These are phyloP conservation scores for Pleoardoris graminearum DNA, from an alignment of 2,329 filamentous ascomycete species.

Conservation along the genomic window DNA sequence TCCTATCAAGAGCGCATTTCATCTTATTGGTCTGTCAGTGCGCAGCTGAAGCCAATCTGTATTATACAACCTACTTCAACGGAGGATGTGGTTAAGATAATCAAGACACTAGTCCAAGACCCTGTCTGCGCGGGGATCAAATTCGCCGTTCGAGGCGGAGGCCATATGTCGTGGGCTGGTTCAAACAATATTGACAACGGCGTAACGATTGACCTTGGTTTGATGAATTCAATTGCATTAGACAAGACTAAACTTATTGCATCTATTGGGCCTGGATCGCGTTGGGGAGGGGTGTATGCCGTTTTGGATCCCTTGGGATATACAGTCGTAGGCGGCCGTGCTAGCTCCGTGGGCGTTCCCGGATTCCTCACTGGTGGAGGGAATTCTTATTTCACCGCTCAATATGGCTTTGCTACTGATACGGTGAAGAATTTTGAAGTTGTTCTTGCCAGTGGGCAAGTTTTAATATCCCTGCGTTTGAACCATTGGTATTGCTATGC, in stretches of 20 bases:
- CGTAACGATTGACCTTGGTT: slow-evolving; percentile 33
- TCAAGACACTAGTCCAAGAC: slow-evolving; percentile 16
- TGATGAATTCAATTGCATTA: slow-evolving; percentile 24
- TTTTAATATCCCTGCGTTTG: no score
- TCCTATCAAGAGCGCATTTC: slow-evolving; percentile 11
- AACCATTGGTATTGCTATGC: no score
- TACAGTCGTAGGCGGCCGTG: slow-evolving; percentile 30
- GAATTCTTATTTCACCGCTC: slow-evolving; percentile 29
- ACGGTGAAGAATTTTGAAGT: slow-evolving; percentile 38
- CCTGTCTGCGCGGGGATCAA: slow-evolving; percentile 5
- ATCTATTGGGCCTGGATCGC: slow-evolving; percentile 29
- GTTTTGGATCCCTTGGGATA: slow-evolving; percentile 19
- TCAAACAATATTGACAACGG: slow-evolving; percentile 35
- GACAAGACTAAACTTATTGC: slow-evolving; percentile 18
- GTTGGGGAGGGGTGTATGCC: slow-evolving; percentile 42
- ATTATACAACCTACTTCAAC: slow-evolving; percentile 35
- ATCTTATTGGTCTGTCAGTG: slow-evolving; percentile 32
- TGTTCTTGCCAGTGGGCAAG: slow-evolving; percentile 42
- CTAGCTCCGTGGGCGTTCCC: slow-evolving; percentile 30
- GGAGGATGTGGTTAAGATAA: slow-evolving; percentile 26
- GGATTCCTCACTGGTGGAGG: slow-evolving; percentile 36
- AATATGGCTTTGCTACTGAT: slow-evolving; percentile 31
- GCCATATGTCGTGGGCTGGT: slow-evolving; percentile 31
- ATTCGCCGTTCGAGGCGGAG: slow-evolving; percentile 37
- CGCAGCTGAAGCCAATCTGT: slow-evolving; percentile 33